Percentiles rank a stretch among this genome's conserved stretches.
Conservation (phyloP, 805 yeast genomes). For the Torulaspora gathmanii region DNA sequence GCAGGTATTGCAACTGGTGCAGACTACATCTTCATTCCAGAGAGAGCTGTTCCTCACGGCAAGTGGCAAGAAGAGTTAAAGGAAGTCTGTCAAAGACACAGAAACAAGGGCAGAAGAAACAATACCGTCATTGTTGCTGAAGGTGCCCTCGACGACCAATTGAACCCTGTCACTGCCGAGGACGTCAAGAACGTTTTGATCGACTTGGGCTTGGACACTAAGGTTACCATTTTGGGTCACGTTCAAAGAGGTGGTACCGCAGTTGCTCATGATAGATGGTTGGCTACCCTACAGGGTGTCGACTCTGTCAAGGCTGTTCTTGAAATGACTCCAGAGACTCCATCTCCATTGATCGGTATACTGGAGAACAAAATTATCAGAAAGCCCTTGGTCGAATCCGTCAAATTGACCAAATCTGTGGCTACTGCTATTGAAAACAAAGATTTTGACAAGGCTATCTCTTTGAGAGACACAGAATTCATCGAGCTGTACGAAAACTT, state of each 20-base stretch:
- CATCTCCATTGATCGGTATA: slow-evolving; percentile 92
- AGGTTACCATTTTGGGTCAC: slow-evolving; percentile 93
- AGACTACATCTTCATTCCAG: slow-evolving; percentile 91
- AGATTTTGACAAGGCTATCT: slow-evolving; percentile 83
- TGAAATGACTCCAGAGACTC: slow-evolving; percentile 81
- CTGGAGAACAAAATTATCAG: slow-evolving; percentile 82
- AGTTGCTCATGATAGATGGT: slow-evolving; percentile 84
- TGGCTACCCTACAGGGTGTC: slow-evolving; percentile 95
- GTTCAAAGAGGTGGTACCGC: slow-evolving; percentile 99
- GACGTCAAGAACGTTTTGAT: slow-evolving; percentile 80
- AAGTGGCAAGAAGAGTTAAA: slow-evolving; percentile 81
- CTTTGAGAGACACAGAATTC: slow-evolving; percentile 82
- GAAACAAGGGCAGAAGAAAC: slow-evolving; percentile 84
- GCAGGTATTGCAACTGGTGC: slow-evolving; percentile 97
- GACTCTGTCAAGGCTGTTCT: slow-evolving; percentile 94
- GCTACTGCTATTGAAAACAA: slow-evolving; percentile 77
- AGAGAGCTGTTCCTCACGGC: slow-evolving; percentile 72
- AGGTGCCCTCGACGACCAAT: slow-evolving; percentile 84
- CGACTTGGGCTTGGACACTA: slow-evolving; percentile 83
- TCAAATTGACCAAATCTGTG: slow-evolving; percentile 77
- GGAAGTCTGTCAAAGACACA: slow-evolving; percentile 69
- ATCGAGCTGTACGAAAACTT: slow-evolving; percentile 73
- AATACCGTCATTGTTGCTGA: slow-evolving; percentile 96
- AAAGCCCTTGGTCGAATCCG: slow-evolving; percentile 85
- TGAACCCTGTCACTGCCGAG: slow-evolving; percentile 74